Percentiles rank a stretch among this genome's conserved stretches.
Conservation (phyloP, 23 red algal genomes). For the Gracilariopsis chorda region DNA sequence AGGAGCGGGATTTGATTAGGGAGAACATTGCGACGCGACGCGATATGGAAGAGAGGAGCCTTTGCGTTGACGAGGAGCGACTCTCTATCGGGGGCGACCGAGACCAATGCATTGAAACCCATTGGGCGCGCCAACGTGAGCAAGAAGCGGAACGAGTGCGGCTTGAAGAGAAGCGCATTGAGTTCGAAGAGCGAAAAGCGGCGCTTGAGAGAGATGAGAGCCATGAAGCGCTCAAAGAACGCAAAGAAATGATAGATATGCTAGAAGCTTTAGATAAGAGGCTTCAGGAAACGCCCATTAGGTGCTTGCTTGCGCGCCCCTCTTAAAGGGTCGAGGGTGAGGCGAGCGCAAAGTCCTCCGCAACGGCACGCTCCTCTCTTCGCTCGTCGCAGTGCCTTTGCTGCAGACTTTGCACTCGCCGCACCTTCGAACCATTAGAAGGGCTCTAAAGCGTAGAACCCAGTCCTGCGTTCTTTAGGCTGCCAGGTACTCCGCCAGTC, state of each 20-base stretch:
- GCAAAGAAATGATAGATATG: background rate
- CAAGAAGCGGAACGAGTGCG: background rate
- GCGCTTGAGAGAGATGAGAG: background rate
- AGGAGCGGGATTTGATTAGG: background rate
- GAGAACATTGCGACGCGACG: background rate
- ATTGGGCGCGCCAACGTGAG: background rate
- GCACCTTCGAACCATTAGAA: no score
- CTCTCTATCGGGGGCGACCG: background rate
- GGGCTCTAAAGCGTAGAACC: no score
- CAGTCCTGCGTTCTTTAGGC: no score
- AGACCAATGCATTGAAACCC: background rate
- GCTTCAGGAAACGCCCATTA: background rate
- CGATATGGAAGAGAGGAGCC: background rate
- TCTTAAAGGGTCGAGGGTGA: no score
- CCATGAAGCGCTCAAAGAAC: background rate
- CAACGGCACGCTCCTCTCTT: background rate
- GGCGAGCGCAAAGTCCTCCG: background rate
- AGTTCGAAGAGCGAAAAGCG: background rate
- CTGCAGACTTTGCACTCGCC: no score
- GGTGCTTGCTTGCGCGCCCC: no score
- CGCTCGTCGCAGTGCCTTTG: background rate
- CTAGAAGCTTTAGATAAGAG: background rate
- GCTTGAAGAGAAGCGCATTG: background rate
- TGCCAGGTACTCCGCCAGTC: background rate
- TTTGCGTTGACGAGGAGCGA: background rate